Conservation (phyloP, 192 early-diverging fungal species). For the Coemansia sp. region DNA sequence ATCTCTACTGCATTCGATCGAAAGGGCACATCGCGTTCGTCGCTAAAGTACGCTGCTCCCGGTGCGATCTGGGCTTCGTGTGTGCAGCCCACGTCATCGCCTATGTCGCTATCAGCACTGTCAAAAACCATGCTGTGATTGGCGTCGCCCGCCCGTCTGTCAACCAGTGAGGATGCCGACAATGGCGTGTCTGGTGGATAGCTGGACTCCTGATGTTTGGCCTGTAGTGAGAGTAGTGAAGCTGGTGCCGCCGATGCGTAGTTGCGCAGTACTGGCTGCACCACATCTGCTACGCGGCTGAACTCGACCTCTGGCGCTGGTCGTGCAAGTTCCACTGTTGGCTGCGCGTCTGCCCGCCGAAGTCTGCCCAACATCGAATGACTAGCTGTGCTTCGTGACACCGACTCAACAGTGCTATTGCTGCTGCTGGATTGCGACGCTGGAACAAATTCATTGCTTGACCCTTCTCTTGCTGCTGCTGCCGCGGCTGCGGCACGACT, state of each 20-base stretch:
- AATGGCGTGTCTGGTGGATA: constrained; percentile 7
- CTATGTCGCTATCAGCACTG: neutral
- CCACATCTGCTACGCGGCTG: constrained; percentile 23
- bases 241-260: constrained; percentile 20
- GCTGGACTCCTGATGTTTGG: constrained; percentile 23
- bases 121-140: neutral
- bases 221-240: constrained; percentile 40
- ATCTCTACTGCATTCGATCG: constrained; percentile 48
- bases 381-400: constrained; percentile 9
- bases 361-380: constrained; percentile 33
- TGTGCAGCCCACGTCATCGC: neutral
- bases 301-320: constrained; percentile 46
- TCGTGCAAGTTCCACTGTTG: constrained; percentile 48
- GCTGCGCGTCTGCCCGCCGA: constrained; percentile 19
- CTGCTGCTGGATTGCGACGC: constrained; percentile 1
- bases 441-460: constrained; percentile 7
- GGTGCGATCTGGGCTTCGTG: neutral
- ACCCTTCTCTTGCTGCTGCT: constrained; percentile 6
- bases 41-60: constrained; percentile 22
- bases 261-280: constrained; percentile 15
- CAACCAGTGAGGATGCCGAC: constrained; percentile 4
- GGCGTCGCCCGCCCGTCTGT: neutral
- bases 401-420: constrained; percentile 18
- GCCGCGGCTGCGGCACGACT: constrained; percentile 15
- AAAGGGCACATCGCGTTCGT: constrained; percentile 42